A percentile compares a stretch with the other conserved stretches of the same genome.
phyloP scores from a whole-genome alignment of 768 basidiomycete genomes.

The Mycena polygramma region DNA sequence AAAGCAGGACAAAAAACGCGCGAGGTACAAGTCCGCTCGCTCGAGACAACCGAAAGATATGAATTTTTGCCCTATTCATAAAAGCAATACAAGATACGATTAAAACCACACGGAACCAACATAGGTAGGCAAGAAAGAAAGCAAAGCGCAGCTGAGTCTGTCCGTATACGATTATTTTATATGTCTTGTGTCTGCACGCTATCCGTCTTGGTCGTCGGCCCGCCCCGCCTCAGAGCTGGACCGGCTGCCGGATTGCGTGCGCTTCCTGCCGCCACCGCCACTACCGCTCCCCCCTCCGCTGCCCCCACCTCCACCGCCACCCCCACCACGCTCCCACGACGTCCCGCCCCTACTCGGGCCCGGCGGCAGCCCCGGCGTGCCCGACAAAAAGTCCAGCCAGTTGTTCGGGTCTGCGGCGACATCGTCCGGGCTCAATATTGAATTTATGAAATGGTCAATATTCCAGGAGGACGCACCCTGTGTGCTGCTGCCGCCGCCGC shows the following conservation, averaged over 20 bases:
- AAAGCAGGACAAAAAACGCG: too few relatives aligned
- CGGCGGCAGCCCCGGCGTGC: background rate
- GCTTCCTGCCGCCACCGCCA: slow-evolving; percentile 9
- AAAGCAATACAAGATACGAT: background rate
- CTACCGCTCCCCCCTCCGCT: background rate
- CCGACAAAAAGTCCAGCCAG: slow-evolving; percentile 35
- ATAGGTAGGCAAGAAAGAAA: background rate
- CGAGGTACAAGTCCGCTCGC: too few relatives aligned
- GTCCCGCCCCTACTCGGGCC: slow-evolving; percentile 19
- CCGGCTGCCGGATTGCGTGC: slow-evolving; percentile 22
- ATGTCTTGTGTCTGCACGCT: background rate
- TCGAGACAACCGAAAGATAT: background rate
- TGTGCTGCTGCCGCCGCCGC: slow-evolving; percentile 6
- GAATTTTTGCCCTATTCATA: background rate
- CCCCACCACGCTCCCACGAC: slow-evolving; percentile 27
- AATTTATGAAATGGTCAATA: slow-evolving; percentile 39
- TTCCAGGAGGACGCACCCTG: slow-evolving; percentile 41
- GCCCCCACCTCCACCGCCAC: slow-evolving; percentile 2
- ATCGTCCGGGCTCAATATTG: slow-evolving; percentile 33
- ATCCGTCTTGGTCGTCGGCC: slow-evolving; percentile 24
- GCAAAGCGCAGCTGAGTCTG: background rate
- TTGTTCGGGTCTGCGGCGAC: slow-evolving; percentile 8
- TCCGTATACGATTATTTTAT: slow-evolving; percentile 1
- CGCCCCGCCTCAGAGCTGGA: slow-evolving; percentile 19
- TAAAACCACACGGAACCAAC: background rate